Base-by-base conservation (phyloP, 2,329 filamentous ascomycete genomes). In the Dactylellina haptotyla region DNA sequence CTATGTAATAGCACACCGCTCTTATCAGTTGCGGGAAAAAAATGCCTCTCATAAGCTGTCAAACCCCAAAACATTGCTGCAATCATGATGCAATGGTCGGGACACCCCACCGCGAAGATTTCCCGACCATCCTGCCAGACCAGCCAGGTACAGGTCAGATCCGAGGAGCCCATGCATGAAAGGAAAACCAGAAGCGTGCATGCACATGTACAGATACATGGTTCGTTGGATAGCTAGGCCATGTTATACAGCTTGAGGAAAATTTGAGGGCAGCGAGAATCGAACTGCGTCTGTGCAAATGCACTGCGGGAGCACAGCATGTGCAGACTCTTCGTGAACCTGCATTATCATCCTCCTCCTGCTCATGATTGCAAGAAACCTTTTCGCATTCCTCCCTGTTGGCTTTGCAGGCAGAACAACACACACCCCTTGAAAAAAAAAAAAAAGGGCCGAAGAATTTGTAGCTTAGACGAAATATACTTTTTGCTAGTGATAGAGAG, bases 31-130 rank as follows among this genome's bases (percentile, higher is more conserved):
- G 26, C 23, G 20, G 20, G 25, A 20, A 26, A 37, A 67, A 67
- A 67, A 67, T 67, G 43, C 45, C 63, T 67, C 53, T 59, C 34
- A 20, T 28, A 51, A 53, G 45, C 25, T 30, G 48, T 23, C 62
- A 51, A n/a, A n/a, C 30, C 26, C 23, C 23, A 32, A 58, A 58
- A 43, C 48, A 50, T 46, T 50, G 9, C 32, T 34, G 20, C 61
- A 57, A 67, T 45, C 45, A 67, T 67, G 63, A 67, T 67, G 63
- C 63, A 67, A 67, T 67, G 53, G 32, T 58, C 54, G 32, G 62
- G 46, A 23, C 43, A 54, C 34, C 37, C 18, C 32, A 51, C 45
- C 43, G 23, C 43, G 50, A 41, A 58, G 18, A 59, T 37, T 41
- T 50, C 34, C 43, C 45, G 39, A 57, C 28, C 18, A 57, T 12